Evolutionary conservation across 805 yeast species (phyloP), one percentile per base, ranked within the genome.

Genomic region (Saccharomyces cerevisiae): DNA sequence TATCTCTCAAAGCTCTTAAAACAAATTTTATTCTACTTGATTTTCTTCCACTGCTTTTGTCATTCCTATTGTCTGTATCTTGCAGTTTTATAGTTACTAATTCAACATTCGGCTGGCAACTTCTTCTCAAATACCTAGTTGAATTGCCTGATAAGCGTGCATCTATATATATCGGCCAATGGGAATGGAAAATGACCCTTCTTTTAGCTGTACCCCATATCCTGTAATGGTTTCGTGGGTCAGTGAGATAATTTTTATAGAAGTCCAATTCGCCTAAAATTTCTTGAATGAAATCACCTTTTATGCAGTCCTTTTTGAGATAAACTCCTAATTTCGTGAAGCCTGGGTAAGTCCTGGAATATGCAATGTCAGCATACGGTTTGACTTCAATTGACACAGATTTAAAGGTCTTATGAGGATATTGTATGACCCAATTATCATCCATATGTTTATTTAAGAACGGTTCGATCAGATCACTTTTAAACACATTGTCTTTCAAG

Each of bases 61-160:
- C 24, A 21, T 62, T 60, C 13, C 63, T 59, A 13, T 65, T 60
- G 4, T 65, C 71, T 14, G 60, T 58, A 5, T 61, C 53, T 4
- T 65, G 69, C 17, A 73, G 58, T 26, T 72, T 61, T 0, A 79
- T 67, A 2, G 87, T 76, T 46, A 75, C 76, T 28, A 92, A 70
- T 56, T 77, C 81, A 63, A 90, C 84, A 68, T 89, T 90, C 6
- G 96, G 89, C 13, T 78, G 70, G 62, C 97, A 88, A 6, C 90
- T 75, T 57, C 85, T 81, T 54, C 97, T 75, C 26, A 89, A 74
- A 65, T 87, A 92, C 51, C 96, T 71, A 0, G 90, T 75, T 32
- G 78, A 76, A 60, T 89, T 87, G 0, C 97, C 98, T 0, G 96
- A 96, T 46, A 83, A 79, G 54, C 97, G 77, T 30, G 91, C 80